Evolutionary conservation across 148 eudicot genomes (phyloP).

Genomic region (Rhododendron griersonianum): DNA sequence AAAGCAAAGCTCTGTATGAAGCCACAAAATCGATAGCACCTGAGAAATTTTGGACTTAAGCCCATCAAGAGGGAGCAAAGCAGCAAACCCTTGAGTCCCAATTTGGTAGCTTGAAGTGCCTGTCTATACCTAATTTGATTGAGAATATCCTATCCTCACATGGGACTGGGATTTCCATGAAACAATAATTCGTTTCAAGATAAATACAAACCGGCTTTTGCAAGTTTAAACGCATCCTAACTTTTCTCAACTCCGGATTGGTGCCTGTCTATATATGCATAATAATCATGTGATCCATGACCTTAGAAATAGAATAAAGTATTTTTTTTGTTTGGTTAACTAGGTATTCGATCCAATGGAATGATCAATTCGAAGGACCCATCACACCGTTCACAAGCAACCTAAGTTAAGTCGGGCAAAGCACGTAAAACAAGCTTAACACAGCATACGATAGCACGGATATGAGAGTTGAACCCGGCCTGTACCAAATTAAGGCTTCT

Average conservation of each 20-base stretch:
- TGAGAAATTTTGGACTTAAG: neutral
- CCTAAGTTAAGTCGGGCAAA: neutral
- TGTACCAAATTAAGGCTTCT: neutral
- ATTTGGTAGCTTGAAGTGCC: neutral
- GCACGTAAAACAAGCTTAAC: neutral
- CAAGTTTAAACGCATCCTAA: neutral
- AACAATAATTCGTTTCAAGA: neutral
- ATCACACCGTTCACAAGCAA: neutral
- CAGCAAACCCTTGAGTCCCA: neutral
- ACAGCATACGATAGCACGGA: too few relatives aligned
- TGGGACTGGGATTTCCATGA: neutral
- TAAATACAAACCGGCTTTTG: neutral
- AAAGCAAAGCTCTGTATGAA: too few relatives aligned
- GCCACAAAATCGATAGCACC: neutral
- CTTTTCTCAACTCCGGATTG: too few relatives aligned
- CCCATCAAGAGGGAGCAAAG: neutral
- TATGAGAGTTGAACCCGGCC: too few relatives aligned
- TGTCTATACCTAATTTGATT: neutral
- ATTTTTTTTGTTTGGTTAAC: too few relatives aligned
- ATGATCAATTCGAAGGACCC: neutral
- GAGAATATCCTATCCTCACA: neutral
- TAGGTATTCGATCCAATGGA: too few relatives aligned
- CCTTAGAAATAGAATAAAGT: neutral
- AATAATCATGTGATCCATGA: neutral
- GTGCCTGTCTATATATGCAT: neutral